Percentiles rank a stretch among this genome's conserved stretches.
Conservation (phyloP, 352 stramenopile genomes). For the Plasmopara halstedii region DNA sequence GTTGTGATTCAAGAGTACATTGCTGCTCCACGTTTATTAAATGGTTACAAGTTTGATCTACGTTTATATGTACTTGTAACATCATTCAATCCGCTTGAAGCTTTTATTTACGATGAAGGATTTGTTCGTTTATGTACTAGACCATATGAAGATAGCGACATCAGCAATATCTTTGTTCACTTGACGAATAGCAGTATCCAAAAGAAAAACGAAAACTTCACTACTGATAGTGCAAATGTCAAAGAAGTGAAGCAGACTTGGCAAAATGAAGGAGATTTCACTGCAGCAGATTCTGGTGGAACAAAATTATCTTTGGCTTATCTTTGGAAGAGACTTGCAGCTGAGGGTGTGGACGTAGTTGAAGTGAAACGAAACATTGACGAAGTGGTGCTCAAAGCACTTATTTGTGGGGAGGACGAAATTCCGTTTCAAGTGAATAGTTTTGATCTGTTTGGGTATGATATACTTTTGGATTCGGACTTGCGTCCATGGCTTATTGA, state of each 20-base stretch:
- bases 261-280: not conserved
- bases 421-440: constrained; percentile 88
- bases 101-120: constrained; percentile 91
- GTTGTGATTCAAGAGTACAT: constrained; percentile 91
- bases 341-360: constrained; percentile 56
- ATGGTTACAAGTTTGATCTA: constrained; percentile 90
- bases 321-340: constrained; percentile 61
- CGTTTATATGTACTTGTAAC: constrained; percentile 92
- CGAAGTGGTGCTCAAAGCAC: constrained; percentile 80
- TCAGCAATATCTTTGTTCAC: constrained; percentile 87
- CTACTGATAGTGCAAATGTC: constrained; percentile 21
- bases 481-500: constrained; percentile 93
- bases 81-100: constrained; percentile 89
- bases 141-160: constrained; percentile 61
- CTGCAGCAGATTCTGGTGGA: constrained; percentile 36
- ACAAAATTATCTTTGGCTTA: constrained; percentile 82
- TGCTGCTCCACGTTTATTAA: constrained; percentile 74
- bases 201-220: constrained; percentile 67
- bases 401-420: constrained; percentile 82
- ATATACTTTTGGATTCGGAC: constrained; percentile 88
- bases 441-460: constrained; percentile 94
- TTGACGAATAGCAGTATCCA: constrained; percentile 94
- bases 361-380: constrained; percentile 24
- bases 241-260: not conserved
- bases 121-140: constrained; percentile 88